Base-by-base conservation (phyloP, 768 basidiomycete genomes). In the Butyriboletus loyo region DNA sequence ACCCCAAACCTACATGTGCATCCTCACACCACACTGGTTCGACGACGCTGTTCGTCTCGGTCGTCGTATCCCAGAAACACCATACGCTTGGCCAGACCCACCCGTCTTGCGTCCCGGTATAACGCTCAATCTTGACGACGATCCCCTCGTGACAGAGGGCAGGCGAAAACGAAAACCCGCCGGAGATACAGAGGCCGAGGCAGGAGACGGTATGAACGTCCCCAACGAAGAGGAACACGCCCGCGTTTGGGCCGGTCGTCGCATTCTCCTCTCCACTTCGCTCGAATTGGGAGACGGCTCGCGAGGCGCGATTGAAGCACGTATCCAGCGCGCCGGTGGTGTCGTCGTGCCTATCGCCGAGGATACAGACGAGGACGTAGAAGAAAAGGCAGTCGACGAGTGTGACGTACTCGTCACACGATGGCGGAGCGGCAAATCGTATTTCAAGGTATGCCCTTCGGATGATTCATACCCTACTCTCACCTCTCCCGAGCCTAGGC, bases 21-120 rank as follows among this genome's bases (percentile, higher is more conserved):
- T 92, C 10, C 63, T 97, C n/a, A 77, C 92, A 0, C 94, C 93
- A 0, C 90, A 94, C 56, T 97, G 94, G 93, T 94, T 94, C 54
- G 89, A 94, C 59, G 91, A 93, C 58, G 77, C 78, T 3, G 77
- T 88, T 22, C 75, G 81, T 14, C 72, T 90, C 14, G 83, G 82
- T 5, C 67, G 77, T 13, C 70, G 70, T 8, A 67, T 89, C 9
- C 74, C 79, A 1, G 81, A 84, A 21, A 59, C 64, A 0, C 72
- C 78, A 19, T 92, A 88, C 57, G 74, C 84, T 55, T 92, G 87
- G 85, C 92, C 92, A 0, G 77, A 89, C 14, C 89, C 89, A 0
- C 68, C 70, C 6, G 61, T 87, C 22, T 69, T 79, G 50, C 72
- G 66, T 31, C 64, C 64, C 6, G 62, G 64, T 6, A 52, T 57